Evolutionary conservation across 2,329 filamentous ascomycete genomes (phyloP), one percentile per base, ranked within the genome.

Genomic region (Arthroderma sp.): DNA sequence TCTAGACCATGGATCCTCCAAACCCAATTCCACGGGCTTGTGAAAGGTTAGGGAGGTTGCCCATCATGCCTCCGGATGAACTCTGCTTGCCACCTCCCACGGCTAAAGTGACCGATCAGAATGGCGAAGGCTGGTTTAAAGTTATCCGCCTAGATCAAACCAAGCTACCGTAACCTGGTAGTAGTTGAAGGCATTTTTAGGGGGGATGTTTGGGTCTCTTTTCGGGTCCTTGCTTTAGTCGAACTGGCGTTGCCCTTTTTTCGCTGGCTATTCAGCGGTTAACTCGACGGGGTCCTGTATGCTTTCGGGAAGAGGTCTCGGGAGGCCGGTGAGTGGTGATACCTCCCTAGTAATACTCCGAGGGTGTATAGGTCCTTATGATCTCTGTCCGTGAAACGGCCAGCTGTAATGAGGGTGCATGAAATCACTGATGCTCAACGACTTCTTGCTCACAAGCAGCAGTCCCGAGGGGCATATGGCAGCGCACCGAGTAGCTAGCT

Each of bases 1-100:
- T 51, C 47, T 51, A 51, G 47, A 51, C 25, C 47, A 51, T 51
- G 47, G 47, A 51, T 51, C 25, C 11, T 13, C 9, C 17, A 33
- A 51, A 51, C 47, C 47, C 47, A 51, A 51, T 51, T 51, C 47
- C 47, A 25, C 28, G 25, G 28, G 8, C 47, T 19, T 51, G 47
- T 51, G 44, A n/a, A 33, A 51, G 25, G 25, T 31, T 31, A 19
- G 39, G 31, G 31, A 17, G 25, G 25, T 19, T 15, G 47, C 13
- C 47, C 47, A 51, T 51, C 47, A 33, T 31, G 25, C 15, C 33
- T 31, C 19, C 21, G 43, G 47, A 51, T 51, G 25, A 51, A 31
- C 47, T 51, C 25, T 19, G 8, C 23, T 51, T 17, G 47, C 47
- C 47, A 51, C 47, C 47, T 51, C 9, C 47, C 13, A 51, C 19